A percentile compares a stretch with the other conserved stretches of the same genome.
Evolutionary conservation across 148 eudicot species (phyloP).

Genomic region (Talinum fruticosum): DNA sequence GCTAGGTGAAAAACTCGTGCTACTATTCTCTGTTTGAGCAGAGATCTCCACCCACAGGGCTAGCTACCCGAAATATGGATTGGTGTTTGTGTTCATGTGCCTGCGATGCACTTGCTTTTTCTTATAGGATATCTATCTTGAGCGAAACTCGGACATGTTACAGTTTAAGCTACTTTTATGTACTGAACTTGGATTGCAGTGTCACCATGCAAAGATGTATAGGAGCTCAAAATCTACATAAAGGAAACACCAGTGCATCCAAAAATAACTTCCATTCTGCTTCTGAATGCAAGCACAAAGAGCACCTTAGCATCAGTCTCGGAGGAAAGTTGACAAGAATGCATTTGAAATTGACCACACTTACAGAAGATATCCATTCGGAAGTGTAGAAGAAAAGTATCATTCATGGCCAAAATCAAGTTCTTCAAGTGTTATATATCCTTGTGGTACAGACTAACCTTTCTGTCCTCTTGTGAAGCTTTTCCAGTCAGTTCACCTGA

Average conservation of each 20-base stretch:
- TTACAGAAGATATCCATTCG: too few relatives aligned
- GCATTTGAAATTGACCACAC: too few relatives aligned
- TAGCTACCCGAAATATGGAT: conserved; percentile 90
- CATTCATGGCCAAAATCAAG: not conserved
- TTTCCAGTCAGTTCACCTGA: conserved; percentile 76
- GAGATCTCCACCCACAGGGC: conserved; percentile 57
- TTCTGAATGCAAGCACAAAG: too few relatives aligned
- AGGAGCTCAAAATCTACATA: not conserved
- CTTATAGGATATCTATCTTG: conserved; percentile 96
- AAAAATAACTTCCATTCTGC: too few relatives aligned
- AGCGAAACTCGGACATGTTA: conserved; percentile 94
- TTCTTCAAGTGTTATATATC: conserved; percentile 79
- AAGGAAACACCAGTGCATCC: not conserved
- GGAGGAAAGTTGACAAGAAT: too few relatives aligned
- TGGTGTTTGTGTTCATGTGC: conserved; percentile 87
- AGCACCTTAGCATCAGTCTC: too few relatives aligned
- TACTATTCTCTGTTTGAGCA: conserved; percentile 73
- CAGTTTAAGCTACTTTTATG: conserved; percentile 71
- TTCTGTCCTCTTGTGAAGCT: conserved; percentile 63
- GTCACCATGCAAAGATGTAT: conserved; percentile 57
- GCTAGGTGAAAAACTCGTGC: conserved; percentile 97
- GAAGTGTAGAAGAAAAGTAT: too few relatives aligned
- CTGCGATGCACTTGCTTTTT: conserved; percentile 74
- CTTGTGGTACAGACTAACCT: conserved; percentile 50
- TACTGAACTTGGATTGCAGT: conserved; percentile 68